These are phyloP conservation scores for Pisolithus thermaeus DNA, from an alignment of 1,284 basidiomycete species.

Conservation along the genomic window DNA sequence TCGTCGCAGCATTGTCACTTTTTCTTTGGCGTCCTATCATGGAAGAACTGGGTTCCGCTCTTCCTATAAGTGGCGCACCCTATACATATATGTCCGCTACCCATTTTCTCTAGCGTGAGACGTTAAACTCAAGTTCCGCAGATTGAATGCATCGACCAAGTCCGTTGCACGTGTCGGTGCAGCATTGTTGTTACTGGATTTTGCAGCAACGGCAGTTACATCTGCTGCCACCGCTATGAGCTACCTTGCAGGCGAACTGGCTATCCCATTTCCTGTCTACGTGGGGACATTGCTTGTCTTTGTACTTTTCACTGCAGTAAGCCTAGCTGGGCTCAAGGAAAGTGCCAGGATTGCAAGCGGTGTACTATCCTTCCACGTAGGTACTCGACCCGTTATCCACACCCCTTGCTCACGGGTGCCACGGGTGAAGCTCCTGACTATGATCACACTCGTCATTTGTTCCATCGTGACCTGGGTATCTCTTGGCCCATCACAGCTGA, in stretches of 20 bases:
- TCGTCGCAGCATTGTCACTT: conserved; percentile 52
- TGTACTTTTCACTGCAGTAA: conserved; percentile 45
- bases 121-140: conserved; percentile 17
- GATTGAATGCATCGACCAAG: conserved; percentile 59
- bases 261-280: conserved; percentile 45
- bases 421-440: conserved; percentile 42
- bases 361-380: conserved; percentile 54
- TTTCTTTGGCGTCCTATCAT: conserved; percentile 69
- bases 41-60: conserved; percentile 59
- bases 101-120: background rate
- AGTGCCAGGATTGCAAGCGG: conserved; percentile 53
- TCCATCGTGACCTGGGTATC: conserved; percentile 47
- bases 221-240: conserved; percentile 64
- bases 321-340: conserved; percentile 55
- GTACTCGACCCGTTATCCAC: conserved; percentile 14
- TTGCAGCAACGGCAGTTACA: conserved; percentile 58
- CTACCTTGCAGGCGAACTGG: conserved; percentile 60
- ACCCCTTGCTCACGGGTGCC: background rate
- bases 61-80: conserved; percentile 64
- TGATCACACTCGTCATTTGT: conserved; percentile 47
- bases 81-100: conserved; percentile 54
- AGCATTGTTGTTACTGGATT: conserved; percentile 58
- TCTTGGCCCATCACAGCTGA: conserved; percentile 42
- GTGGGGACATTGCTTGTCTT: conserved; percentile 47
- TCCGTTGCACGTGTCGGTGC: conserved; percentile 54